Percentiles rank a stretch among this genome's conserved stretches.
Evolutionary conservation across 1,139 yeast genomes (phyloP).

Genomic region (Kodamaea sp.): DNA sequence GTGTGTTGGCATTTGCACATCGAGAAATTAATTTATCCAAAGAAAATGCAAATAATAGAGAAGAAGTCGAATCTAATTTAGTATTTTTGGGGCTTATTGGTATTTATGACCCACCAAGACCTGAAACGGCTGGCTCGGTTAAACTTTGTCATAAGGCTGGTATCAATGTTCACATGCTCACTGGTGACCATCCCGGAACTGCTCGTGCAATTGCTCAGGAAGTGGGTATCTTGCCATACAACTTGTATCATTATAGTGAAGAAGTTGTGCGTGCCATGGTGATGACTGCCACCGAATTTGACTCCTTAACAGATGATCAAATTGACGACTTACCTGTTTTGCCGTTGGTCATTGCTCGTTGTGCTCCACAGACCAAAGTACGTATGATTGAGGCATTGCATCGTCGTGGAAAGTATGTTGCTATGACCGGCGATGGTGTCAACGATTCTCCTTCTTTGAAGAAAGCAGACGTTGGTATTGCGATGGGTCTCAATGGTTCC

Average conservation of each 20-base stretch:
- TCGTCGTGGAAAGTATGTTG: constrained; percentile 65
- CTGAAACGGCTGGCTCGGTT: constrained; percentile 67
- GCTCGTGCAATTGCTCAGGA: constrained; percentile 81
- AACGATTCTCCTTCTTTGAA: constrained; percentile 81
- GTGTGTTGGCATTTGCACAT: constrained; percentile 70
- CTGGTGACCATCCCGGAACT: constrained; percentile 83
- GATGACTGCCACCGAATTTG: constrained; percentile 75
- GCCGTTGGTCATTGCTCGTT: constrained; percentile 78
- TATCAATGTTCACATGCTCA: constrained; percentile 77
- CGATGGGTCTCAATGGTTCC: constrained; percentile 82
- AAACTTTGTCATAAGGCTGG: constrained; percentile 71
- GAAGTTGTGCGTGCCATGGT: constrained; percentile 66
- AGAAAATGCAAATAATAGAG: constrained; percentile 39
- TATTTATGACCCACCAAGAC: constrained; percentile 80
- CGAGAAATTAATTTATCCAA: constrained; percentile 21
- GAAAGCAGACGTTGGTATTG: constrained; percentile 80
- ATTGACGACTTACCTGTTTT: constrained; percentile 66
- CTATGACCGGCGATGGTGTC: constrained; percentile 89
- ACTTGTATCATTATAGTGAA: constrained; percentile 58
- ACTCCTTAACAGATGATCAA: constrained; percentile 56
- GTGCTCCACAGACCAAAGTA: constrained; percentile 84
- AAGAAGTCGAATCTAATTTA: constrained; percentile 50
- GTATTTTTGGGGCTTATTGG: constrained; percentile 71
- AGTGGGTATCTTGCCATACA: constrained; percentile 77
- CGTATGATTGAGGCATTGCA: constrained; percentile 81